phyloP scores from a whole-genome alignment of 164 flowering plant species.

The Annona cherimola region DNA sequence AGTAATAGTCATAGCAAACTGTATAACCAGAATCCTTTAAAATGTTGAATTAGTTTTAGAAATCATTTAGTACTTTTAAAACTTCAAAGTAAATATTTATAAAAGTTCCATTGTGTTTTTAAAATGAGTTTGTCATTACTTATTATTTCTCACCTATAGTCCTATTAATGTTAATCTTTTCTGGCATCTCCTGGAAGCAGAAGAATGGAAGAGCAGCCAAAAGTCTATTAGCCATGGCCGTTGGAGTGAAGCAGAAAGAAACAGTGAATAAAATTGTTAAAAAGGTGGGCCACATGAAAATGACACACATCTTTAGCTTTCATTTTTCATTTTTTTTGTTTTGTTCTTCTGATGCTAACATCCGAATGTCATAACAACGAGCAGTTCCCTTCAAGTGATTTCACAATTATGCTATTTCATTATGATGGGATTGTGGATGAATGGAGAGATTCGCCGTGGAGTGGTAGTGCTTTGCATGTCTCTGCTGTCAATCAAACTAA shows the following conservation, averaged over 20 bases:
- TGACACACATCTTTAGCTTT: neutral
- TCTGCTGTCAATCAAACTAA: constrained; percentile 80
- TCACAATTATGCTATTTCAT: constrained; percentile 80
- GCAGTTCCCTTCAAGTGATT: constrained; percentile 63
- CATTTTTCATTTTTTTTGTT: neutral
- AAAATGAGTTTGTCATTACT: neutral
- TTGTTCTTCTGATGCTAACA: neutral
- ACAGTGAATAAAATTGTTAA: constrained; percentile 53
- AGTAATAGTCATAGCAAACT: too few relatives aligned
- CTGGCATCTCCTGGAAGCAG: constrained; percentile 21
- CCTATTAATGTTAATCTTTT: neutral
- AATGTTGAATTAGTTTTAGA: too few relatives aligned
- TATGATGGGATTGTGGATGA: constrained; percentile 75
- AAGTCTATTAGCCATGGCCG: constrained; percentile 75
- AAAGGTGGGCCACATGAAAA: constrained; percentile 42
- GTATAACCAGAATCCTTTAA: too few relatives aligned
- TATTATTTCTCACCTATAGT: neutral
- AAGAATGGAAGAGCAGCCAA: constrained; percentile 27
- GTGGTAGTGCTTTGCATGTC: constrained; percentile 56
- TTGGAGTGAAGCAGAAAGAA: constrained; percentile 73
- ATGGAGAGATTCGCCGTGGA: constrained; percentile 73
- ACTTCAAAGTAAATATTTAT: too few relatives aligned
- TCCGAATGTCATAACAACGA: constrained; percentile 1
- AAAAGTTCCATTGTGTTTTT: neutral
- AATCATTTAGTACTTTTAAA: too few relatives aligned